These are phyloP conservation scores for Coniochaeta sp. DNA, from an alignment of 2,329 filamentous ascomycete species.

Conservation along the genomic window DNA sequence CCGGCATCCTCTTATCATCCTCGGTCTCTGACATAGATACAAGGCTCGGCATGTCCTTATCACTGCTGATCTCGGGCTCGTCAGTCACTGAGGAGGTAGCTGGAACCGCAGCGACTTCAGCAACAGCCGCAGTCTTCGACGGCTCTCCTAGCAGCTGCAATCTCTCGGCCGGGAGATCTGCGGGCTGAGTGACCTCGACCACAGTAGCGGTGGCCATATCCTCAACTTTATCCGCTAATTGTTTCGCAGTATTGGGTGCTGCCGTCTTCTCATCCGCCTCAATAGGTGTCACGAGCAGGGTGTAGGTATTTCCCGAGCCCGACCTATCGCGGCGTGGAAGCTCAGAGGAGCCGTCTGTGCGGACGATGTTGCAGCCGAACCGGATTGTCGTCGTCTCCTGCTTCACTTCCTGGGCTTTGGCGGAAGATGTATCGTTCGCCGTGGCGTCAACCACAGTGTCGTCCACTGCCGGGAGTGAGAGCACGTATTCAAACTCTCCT, in stretches of 20 bases:
- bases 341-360: constrained; percentile 21
- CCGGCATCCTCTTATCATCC: not conserved
- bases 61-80: not conserved
- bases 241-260: constrained; percentile 8
- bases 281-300: constrained; percentile 40
- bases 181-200: not conserved
- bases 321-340: constrained; percentile 14
- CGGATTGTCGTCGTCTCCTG: constrained; percentile 24
- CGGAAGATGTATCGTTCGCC: not conserved
- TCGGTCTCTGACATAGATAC: too few relatives aligned
- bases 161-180: not conserved
- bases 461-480: constrained; percentile 26
- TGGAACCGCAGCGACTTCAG: not conserved
- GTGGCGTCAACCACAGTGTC: not conserved
- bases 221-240: constrained; percentile 9
- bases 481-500: constrained; percentile 44
- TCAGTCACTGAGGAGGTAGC: not conserved
- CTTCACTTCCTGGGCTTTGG: not conserved
- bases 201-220: not conserved
- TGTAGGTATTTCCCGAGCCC: constrained; percentile 30
- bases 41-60: not conserved
- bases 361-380: constrained; percentile 48
- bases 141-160: not conserved
- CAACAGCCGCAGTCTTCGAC: not conserved
- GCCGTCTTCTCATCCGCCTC: constrained; percentile 12